Percentiles rank a stretch among this genome's conserved stretches.
These are phyloP conservation scores for Sordariomycetes sp. DNA, from an alignment of 2,329 filamentous ascomycete genomes.

Conservation along the genomic window DNA sequence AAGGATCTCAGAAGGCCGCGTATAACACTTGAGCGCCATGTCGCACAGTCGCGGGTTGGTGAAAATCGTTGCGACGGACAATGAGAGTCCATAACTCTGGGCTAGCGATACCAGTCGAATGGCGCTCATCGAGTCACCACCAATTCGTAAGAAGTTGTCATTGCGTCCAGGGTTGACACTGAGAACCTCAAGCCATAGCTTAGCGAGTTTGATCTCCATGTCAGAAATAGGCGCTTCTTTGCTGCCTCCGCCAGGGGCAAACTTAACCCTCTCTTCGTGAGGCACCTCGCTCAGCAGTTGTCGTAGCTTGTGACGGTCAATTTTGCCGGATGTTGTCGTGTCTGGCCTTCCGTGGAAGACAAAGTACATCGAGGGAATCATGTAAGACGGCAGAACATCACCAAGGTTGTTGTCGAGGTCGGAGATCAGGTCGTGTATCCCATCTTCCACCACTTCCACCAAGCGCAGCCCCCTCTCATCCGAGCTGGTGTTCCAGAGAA, in stretches of 20 bases:
- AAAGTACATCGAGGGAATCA: conserved; percentile 6
- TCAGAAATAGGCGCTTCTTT: no score
- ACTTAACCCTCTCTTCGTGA: neutral
- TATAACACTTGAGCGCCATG: conserved; percentile 1
- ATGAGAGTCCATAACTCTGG: neutral
- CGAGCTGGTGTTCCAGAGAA: neutral
- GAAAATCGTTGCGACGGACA: conserved; percentile 8
- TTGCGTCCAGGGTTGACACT: conserved; percentile 6
- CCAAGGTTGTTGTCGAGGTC: neutral
- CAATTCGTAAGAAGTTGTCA: conserved; percentile 33
- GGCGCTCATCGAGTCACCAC: conserved; percentile 35
- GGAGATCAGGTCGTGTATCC: neutral
- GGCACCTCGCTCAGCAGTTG: no score
- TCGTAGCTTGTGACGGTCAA: no score
- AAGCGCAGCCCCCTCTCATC: conserved; percentile 8
- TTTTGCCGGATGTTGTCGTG: conserved; percentile 6
- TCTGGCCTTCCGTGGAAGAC: conserved; percentile 7
- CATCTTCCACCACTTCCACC: no score
- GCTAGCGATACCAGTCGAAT: conserved; percentile 2
- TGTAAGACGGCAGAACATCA: conserved; percentile 7
- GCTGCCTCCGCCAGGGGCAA: no score
- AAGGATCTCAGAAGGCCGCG: neutral
- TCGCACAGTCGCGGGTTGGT: conserved; percentile 6
- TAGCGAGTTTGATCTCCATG: no score
- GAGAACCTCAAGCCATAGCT: conserved; percentile 2